Base-by-base conservation (phyloP, 2,329 filamentous ascomycete species). In the Rachicladosporium sp. region DNA sequence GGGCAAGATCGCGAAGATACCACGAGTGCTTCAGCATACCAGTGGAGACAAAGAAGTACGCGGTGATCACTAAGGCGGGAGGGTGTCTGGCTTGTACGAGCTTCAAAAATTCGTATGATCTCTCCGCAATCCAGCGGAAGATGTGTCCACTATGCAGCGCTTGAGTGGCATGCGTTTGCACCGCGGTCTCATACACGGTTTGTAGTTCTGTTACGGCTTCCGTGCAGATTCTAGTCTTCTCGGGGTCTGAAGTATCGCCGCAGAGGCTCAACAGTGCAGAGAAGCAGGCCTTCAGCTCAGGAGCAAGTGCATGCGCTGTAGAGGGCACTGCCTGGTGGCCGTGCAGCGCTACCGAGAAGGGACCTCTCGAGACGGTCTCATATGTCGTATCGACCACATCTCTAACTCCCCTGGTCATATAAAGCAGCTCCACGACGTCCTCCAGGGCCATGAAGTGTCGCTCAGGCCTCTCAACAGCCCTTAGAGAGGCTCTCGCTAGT, bases 1-100 rank as follows among this genome's bases (percentile, higher is more conserved):
- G 37, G 19, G 49, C 46, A 50, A 50, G 53, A 12, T 46, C 40
- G 4, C 32, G 35, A 7, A 41, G 43, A 30, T 44, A 52, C 51
- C 51, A 53, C 6, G 35, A 44, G 7, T 38, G 34, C n/a, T 36
- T 31, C 6, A 48, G 13, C 33, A 41, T 37, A 10, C 43, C 15
- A 7, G 46, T 43, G 2, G 48, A 45, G 2, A 48, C 42, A 1
- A 47, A 46, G 34, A 47, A 55, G 38, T 53, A 45, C 3, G 48
- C 50, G 1, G 52, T 37, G 6, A 53, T 45, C 10, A 55, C 42
- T 4, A 55, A 41, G 9, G 51, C 46, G 4, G 46, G 41, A 5
- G 43, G 46, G 27, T 49, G 32, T 9, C 40, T 38, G 6, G 41
- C 40, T 15, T 45, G 41, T 11, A 53, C 45, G 10, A 47, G 27